A percentile compares a stretch with the other conserved stretches of the same genome.
Evolutionary conservation across 129 eudicot species (phyloP).

Genomic region (Mikania micrantha): DNA sequence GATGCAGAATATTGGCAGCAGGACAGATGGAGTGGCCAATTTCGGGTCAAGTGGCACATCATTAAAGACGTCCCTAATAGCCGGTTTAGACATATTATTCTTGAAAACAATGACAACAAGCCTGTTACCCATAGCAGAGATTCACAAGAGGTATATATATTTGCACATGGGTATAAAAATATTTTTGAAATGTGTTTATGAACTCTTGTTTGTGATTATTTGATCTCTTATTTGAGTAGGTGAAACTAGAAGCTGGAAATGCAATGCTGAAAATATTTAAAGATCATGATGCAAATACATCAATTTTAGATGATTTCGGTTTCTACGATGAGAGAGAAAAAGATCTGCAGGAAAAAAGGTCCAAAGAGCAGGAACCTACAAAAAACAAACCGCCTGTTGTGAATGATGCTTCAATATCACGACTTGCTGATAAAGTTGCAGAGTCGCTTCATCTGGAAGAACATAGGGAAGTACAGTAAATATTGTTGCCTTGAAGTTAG

Average conservation of each 20-base stretch:
- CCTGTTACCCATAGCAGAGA: slow-evolving; percentile 98
- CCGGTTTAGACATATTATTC: slow-evolving; percentile 81
- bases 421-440: slow-evolving; percentile 55
- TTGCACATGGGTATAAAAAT: neutral
- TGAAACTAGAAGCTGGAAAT: slow-evolving; percentile 63
- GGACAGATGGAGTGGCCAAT: slow-evolving; percentile 97
- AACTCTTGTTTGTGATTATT: neutral
- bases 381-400: slow-evolving; percentile 25
- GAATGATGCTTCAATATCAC: slow-evolving; percentile 36
- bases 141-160: slow-evolving; percentile 72
- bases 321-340: slow-evolving; percentile 78
- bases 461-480: slow-evolving; percentile 33
- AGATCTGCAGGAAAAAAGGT: slow-evolving; percentile 60
- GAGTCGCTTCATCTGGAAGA: slow-evolving; percentile 52
- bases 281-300: slow-evolving; percentile 60
- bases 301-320: slow-evolving; percentile 63
- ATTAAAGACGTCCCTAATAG: slow-evolving; percentile 82
- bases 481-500: slow-evolving; percentile 18
- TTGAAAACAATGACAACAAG: slow-evolving; percentile 83
- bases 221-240: slow-evolving; percentile 31
- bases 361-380: slow-evolving; percentile 44
- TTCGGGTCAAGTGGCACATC: slow-evolving; percentile 81
- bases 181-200: too few relatives aligned
- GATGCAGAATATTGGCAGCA: slow-evolving; percentile 96
- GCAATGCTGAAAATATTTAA: slow-evolving; percentile 75